phyloP scores from a whole-genome alignment of 1,139 yeast species.

The Yamadazyma dushanensis region DNA sequence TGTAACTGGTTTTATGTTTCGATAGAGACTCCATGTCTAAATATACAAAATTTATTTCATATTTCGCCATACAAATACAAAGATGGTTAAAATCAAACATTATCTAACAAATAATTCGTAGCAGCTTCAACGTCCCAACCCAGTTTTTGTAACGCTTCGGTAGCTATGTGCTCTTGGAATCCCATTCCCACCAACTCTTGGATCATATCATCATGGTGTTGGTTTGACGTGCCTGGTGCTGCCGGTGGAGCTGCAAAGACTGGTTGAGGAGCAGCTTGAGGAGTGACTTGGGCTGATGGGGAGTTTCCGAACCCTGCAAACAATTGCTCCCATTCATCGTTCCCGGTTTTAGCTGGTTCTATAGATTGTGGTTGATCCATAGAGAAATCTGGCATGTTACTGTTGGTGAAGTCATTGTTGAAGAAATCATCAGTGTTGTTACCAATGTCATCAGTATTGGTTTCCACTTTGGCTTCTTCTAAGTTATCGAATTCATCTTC shows the following conservation, averaged over 20 bases:
- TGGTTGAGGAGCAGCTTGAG: slow-evolving; percentile 9
- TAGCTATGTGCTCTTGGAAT: slow-evolving; percentile 64
- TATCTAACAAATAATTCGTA: slow-evolving; percentile 77
- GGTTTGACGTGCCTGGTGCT: slow-evolving; percentile 5
- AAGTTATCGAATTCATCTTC: slow-evolving; percentile 40
- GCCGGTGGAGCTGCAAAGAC: slow-evolving; percentile 1
- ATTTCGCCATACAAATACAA: not conserved
- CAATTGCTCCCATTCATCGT: slow-evolving; percentile 92
- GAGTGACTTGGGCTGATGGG: slow-evolving; percentile 22
- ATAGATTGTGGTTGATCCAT: slow-evolving; percentile 7
- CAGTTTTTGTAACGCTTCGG: slow-evolving; percentile 65
- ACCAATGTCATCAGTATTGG: slow-evolving; percentile 29
- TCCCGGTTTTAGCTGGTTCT: slow-evolving; percentile 21
- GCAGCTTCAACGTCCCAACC: slow-evolving; percentile 82
- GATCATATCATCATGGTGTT: slow-evolving; percentile 1
- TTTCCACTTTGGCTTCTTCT: slow-evolving; percentile 37
- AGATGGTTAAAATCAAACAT: slow-evolving; percentile 35
- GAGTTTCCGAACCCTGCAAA: slow-evolving; percentile 86
- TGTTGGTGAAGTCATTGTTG: slow-evolving; percentile 43
- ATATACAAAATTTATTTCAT: not conserved
- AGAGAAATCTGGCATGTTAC: slow-evolving; percentile 31
- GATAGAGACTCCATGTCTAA: not conserved
- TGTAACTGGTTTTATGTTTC: not conserved
- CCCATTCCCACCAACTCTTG: slow-evolving; percentile 91
- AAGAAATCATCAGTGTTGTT: slow-evolving; percentile 24